phyloP scores from a whole-genome alignment of 208 protist genomes.

The Leishmania major region DNA sequence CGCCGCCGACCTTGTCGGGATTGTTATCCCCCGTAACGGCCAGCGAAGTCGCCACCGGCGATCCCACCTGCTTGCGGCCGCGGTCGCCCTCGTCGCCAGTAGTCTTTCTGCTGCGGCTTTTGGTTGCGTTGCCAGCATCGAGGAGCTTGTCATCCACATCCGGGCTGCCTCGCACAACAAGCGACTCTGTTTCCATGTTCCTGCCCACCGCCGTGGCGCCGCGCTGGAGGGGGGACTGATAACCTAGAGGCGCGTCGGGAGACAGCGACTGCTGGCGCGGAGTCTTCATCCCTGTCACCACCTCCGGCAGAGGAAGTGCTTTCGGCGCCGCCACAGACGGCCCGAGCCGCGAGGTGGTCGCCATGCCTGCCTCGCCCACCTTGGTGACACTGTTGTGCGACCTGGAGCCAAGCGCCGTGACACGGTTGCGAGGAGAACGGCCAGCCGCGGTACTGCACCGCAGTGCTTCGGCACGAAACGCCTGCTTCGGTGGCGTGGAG shows the following conservation, averaged over 20 bases:
- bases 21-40: background rate
- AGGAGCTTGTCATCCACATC: background rate
- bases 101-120: too few species aligned
- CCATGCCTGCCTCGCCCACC: background rate
- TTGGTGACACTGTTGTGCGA: too few species aligned
- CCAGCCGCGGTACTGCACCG: background rate
- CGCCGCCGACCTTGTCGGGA: too few species aligned
- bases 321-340: background rate
- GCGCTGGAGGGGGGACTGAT: constrained; percentile 20
- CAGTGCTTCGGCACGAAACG: background rate
- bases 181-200: background rate
- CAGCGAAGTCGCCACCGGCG: background rate
- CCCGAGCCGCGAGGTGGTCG: background rate
- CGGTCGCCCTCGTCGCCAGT: background rate
- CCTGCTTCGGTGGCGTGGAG: background rate
- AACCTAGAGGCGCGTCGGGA: background rate
- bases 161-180: background rate
- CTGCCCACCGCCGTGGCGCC: constrained; percentile 8
- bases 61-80: background rate
- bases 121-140: background rate
- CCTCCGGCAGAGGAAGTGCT: background rate
- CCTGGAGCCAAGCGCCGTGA: background rate
- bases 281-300: background rate
- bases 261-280: background rate
- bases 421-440: background rate